Conservation (phyloP, 306 rosid species). For the Trifolium dubium region DNA sequence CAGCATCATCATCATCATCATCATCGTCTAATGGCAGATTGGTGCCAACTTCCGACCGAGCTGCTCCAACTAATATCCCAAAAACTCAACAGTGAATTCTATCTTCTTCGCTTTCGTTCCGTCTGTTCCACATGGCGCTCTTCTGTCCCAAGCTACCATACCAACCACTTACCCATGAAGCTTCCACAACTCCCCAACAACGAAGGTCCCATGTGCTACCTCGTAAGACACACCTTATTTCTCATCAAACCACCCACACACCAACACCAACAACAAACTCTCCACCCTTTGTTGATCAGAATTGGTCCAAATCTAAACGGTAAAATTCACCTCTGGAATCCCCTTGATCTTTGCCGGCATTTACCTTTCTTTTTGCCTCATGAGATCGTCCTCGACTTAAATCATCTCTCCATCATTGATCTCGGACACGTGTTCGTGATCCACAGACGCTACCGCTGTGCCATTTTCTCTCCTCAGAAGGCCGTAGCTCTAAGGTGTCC, state of each 20-base stretch:
- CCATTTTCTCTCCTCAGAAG: too few species aligned
- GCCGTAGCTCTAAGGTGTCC: neutral
- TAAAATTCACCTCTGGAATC: slow-evolving; percentile 11
- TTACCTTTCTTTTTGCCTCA: neutral
- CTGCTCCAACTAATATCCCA: neutral
- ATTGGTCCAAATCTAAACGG: neutral
- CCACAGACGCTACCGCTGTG: too few species aligned
- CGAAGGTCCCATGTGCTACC: neutral
- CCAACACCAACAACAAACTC: neutral
- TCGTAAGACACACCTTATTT: slow-evolving; percentile 33
- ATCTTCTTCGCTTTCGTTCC: neutral
- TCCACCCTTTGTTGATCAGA: slow-evolving; percentile 32
- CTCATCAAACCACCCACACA: slow-evolving; percentile 29
- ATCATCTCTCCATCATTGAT: slow-evolving; percentile 44
- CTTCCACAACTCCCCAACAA: neutral
- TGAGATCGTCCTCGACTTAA: slow-evolving; percentile 10
- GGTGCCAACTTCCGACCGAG: neutral
- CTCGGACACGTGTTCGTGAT: slow-evolving; percentile 39
- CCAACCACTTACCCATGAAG: neutral
- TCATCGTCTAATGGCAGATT: neutral
- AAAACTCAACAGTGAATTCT: neutral
- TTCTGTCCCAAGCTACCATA: neutral
- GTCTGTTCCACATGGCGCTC: neutral
- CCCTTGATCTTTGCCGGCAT: slow-evolving; percentile 8
- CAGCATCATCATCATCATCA: neutral